Conservation (phyloP, 2,329 filamentous ascomycete species). For the Diaporthe helianthi region DNA sequence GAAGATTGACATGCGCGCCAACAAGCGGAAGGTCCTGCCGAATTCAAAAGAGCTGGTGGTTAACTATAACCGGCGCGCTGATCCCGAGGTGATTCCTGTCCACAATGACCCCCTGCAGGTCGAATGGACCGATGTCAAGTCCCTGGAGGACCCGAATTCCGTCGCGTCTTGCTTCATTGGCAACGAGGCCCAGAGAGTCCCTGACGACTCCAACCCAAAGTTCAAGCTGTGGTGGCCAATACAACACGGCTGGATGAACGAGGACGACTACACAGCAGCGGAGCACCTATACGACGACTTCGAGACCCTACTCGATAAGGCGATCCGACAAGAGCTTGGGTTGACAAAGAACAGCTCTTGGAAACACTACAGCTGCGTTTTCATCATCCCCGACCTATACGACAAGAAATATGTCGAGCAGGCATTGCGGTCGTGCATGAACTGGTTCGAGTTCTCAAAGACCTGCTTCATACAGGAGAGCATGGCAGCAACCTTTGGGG, state of each 20-base stretch:
- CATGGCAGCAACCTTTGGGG: conserved; percentile 91
- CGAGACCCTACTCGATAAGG: conserved; percentile 83
- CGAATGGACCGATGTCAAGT: conserved; percentile 88
- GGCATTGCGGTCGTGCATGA: conserved; percentile 83
- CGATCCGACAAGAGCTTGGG: conserved; percentile 84
- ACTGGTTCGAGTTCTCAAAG: conserved; percentile 86
- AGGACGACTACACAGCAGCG: conserved; percentile 82
- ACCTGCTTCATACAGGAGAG: conserved; percentile 97
- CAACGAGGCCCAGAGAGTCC: conserved; percentile 81
- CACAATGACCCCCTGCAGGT: conserved; percentile 95
- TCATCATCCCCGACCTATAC: conserved; percentile 95
- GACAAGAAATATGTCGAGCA: conserved; percentile 91
- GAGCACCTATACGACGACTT: conserved; percentile 87
- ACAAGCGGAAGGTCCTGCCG: conserved; percentile 94
- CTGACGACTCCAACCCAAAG: conserved; percentile 85
- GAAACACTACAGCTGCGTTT: conserved; percentile 93
- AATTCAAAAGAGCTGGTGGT: conserved; percentile 96
- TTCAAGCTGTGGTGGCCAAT: conserved; percentile 96
- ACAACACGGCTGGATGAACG: conserved; percentile 85
- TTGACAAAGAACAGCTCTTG: conserved; percentile 80
- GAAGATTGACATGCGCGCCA: conserved; percentile 87
- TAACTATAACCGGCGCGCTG: conserved; percentile 88
- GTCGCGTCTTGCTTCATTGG: conserved; percentile 76
- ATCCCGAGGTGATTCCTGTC: conserved; percentile 86
- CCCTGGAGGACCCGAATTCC: conserved; percentile 69